Conservation (phyloP, 2,329 filamentous ascomycete genomes). For the Colletotrichum sp. region DNA sequence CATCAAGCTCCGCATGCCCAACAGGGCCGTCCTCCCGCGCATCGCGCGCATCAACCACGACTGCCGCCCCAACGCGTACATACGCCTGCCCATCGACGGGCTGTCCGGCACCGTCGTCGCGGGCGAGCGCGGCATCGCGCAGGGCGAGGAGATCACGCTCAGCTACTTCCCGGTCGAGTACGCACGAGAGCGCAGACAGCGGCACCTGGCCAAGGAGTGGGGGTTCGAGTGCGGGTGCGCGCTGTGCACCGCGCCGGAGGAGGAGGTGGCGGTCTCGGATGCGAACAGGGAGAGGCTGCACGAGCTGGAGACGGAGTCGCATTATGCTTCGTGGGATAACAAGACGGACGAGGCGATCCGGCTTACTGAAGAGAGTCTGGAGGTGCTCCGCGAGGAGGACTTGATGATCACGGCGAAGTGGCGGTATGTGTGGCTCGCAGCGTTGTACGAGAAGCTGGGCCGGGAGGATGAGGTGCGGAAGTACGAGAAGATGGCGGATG, state of each 20-base stretch:
- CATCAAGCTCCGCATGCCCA: background rate
- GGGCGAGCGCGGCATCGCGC: constrained; percentile 25
- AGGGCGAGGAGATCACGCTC: constrained; percentile 31
- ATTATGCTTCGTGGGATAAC: constrained; percentile 25
- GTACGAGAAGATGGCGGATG: background rate
- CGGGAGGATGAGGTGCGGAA: background rate
- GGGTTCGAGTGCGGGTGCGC: constrained; percentile 32
- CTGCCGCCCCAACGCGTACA: constrained; percentile 26
- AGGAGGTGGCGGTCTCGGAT: constrained; percentile 31
- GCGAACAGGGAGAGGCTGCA: constrained; percentile 29
- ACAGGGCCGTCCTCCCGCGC: constrained; percentile 26
- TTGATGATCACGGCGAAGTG: constrained; percentile 27
- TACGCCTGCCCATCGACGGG: constrained; percentile 25
- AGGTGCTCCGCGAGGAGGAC: constrained; percentile 28
- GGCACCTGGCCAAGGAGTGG: constrained; percentile 26
- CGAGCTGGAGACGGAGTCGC: constrained; percentile 23
- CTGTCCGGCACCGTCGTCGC: constrained; percentile 29
- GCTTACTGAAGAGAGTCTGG: constrained; percentile 26
- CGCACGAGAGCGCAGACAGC: constrained; percentile 26
- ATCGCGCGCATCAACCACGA: constrained; percentile 14
- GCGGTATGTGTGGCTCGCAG: constrained; percentile 30
- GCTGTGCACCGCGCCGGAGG: constrained; percentile 28
- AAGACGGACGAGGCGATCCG: constrained; percentile 27
- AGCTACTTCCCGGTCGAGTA: constrained; percentile 26
- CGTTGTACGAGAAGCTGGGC: background rate